Evolutionary conservation across 2,329 filamentous ascomycete species (phyloP), one percentile per base, ranked within the genome.

Genomic region (Pezicula radicicola): DNA sequence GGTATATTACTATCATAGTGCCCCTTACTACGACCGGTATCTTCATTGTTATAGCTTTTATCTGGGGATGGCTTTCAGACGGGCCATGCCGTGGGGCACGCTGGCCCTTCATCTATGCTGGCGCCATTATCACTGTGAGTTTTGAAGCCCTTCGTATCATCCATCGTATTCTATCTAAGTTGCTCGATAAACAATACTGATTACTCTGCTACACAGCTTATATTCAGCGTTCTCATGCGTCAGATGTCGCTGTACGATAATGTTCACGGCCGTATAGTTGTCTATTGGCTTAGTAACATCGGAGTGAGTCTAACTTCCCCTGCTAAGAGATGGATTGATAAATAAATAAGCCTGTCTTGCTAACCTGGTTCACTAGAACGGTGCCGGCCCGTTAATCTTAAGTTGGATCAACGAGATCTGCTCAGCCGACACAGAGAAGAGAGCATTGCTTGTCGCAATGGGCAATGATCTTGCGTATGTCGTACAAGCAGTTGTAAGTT

Each of bases 31-130:
- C 68, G 0, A 66, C 61, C 0, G 69, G 61, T 21, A 60, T 72
- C 4, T 70, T 72, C 37, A 67, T 73, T 21, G 64, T 53, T 2
- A 62, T 72, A 45, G 61, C 66, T 19, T 55, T 72, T 2, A 44
- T 58, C 27, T 71, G 69, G 70, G 70, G 60, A 4, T 71, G 66
- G 66, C 57, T 70, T 1, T 71, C 69, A 0, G 70, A 72, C 39
- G 69, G 25, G 25, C 25, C 64, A 0, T 61, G 59, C 8, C 58
- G 53, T 0, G 70, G 69, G 1, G 51, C 60, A 4, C 67, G 70
- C 7, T 72, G 65, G 64, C 70, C 70, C 3, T 73, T 73, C 50
- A 69, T 73, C 21, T 66, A 72, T 16, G 40, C 56, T 1, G 70
- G 70, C 4, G 70, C 70, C 8, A 52, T 67, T 9, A 64, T 70